phyloP scores from a whole-genome alignment of 2,329 filamentous ascomycete species.

The Tolypocladium sp. region DNA sequence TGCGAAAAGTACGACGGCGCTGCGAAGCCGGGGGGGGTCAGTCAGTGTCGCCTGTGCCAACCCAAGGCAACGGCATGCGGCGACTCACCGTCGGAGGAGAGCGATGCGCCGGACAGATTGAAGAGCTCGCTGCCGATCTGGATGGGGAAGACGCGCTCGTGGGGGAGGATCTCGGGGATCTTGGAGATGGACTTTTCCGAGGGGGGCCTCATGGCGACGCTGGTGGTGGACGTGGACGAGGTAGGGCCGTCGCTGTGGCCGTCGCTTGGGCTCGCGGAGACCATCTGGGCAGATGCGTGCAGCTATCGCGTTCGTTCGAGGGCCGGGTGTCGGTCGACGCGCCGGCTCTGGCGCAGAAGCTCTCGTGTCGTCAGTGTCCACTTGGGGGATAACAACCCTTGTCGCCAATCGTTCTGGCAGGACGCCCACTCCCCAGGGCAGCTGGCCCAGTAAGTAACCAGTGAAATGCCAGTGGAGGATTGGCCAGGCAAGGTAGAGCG shows the following conservation, averaged over 20 bases:
- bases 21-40: conserved; percentile 21
- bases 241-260: conserved; percentile 15
- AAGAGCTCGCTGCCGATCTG: conserved; percentile 66
- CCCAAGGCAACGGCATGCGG: background rate
- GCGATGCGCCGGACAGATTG: conserved; percentile 62
- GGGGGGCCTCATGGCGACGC: conserved; percentile 5
- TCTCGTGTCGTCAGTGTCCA: background rate
- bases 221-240: conserved; percentile 10
- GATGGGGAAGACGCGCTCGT: conserved; percentile 65
- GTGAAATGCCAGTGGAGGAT: background rate
- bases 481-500: background rate
- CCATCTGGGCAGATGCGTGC: conserved; percentile 9
- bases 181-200: conserved; percentile 27
- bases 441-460: background rate
- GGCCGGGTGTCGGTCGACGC: no score
- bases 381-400: background rate
- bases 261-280: conserved; percentile 16
- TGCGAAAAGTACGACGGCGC: conserved; percentile 94
- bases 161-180: conserved; percentile 52
- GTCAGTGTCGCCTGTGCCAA: conserved; percentile 3
- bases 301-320: background rate
- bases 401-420: no score
- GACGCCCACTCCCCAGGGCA: background rate
- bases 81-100: conserved; percentile 62
- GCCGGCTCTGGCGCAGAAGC: background rate